Percentiles rank a stretch among this genome's conserved stretches.
These are phyloP conservation scores for Asterophora parasitica DNA, from an alignment of 768 basidiomycete species.

Conservation along the genomic window DNA sequence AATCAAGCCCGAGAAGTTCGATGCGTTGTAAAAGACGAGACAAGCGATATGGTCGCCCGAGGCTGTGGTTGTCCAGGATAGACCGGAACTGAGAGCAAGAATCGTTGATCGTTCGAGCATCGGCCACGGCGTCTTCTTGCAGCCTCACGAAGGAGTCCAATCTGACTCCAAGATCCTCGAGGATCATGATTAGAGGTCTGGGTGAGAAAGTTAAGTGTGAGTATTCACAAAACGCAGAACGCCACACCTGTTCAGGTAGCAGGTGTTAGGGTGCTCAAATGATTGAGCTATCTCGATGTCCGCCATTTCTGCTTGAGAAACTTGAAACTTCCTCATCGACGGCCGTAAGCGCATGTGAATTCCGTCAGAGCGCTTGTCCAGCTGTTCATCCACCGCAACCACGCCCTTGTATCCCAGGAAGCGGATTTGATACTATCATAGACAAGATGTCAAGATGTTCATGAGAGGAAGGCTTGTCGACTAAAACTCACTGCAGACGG, in stretches of 20 bases:
- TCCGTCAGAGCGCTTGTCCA: constrained; percentile 40
- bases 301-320: constrained; percentile 40
- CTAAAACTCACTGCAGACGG: constrained; percentile 56
- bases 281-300: constrained; percentile 71
- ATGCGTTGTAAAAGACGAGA: constrained; percentile 47
- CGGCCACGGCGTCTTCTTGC: constrained; percentile 54
- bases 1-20: constrained; percentile 40
- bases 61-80: constrained; percentile 44
- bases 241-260: constrained; percentile 69
- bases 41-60: constrained; percentile 45
- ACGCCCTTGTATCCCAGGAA: constrained; percentile 84
- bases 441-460: constrained; percentile 5
- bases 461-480: not conserved
- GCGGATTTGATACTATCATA: constrained; percentile 68
- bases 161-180: constrained; percentile 70
- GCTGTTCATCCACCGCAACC: constrained; percentile 57
- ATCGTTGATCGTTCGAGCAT: constrained; percentile 56
- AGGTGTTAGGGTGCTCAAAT: constrained; percentile 53
- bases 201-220: not conserved
- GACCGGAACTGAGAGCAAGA: constrained; percentile 42
- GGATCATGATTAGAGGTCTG: constrained; percentile 71
- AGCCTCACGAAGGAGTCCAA: constrained; percentile 54
- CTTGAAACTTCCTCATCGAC: constrained; percentile 76
- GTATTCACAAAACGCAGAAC: not conserved
- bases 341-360: constrained; percentile 64